phyloP scores from a whole-genome alignment of 31 red algal species.

The Odonthalia washingtoniensis region DNA sequence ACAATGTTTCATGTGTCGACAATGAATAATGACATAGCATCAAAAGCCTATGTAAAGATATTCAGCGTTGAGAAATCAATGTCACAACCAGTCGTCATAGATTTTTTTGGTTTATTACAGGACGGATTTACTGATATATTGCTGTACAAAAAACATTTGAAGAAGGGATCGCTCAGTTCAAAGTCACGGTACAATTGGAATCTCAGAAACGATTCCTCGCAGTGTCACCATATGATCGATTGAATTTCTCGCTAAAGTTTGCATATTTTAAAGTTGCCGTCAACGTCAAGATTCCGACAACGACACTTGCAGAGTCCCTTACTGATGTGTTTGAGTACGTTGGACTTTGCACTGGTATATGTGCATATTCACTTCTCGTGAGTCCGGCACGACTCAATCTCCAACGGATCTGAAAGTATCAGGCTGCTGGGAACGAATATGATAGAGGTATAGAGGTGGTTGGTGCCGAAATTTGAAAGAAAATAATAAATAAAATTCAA shows the following conservation, averaged over 20 bases:
- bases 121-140: slow-evolving; percentile 39
- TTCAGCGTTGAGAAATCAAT: slow-evolving; percentile 15
- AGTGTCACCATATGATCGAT: slow-evolving; percentile 43
- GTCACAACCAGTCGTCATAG: background rate
- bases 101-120: slow-evolving; percentile 19
- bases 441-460: no score
- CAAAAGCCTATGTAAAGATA: slow-evolving; percentile 23
- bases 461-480: no score
- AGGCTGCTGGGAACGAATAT: no score
- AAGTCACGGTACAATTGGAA: slow-evolving; percentile 26
- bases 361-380: slow-evolving; percentile 70
- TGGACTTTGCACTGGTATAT: slow-evolving; percentile 73
- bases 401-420: background rate
- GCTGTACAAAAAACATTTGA: slow-evolving; percentile 43
- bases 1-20: no score
- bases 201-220: slow-evolving; percentile 31
- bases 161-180: slow-evolving; percentile 12
- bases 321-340: no score
- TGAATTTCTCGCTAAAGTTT: slow-evolving; percentile 61
- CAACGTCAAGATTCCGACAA: slow-evolving; percentile 58
- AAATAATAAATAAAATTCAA: no score
- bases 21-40: background rate
- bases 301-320: slow-evolving; percentile 59
- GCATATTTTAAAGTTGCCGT: slow-evolving; percentile 44
- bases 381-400: slow-evolving; percentile 62